Conservation (phyloP, 2,329 filamentous ascomycete species). For the Nigrospora osmanthi region DNA sequence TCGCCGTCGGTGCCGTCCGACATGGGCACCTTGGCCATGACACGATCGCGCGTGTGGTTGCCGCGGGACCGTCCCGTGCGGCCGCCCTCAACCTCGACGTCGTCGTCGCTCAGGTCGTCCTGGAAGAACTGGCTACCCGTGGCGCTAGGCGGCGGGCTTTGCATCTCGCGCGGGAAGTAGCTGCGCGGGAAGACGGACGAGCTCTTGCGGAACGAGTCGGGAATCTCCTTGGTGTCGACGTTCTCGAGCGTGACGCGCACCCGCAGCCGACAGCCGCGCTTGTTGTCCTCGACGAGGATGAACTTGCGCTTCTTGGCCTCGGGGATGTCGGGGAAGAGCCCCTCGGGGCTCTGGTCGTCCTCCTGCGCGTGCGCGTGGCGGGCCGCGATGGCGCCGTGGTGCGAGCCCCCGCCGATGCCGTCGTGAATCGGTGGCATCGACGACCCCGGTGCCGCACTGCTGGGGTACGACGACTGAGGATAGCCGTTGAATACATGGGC, state of each 20-base stretch:
- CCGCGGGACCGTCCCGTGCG: conserved; percentile 25
- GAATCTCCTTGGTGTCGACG: conserved; percentile 91
- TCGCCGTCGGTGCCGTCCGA: conserved; percentile 65
- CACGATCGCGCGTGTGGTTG: conserved; percentile 22
- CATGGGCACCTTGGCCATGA: conserved; percentile 54
- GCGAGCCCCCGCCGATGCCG: conserved; percentile 27
- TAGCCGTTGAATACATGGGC: conserved; percentile 28
- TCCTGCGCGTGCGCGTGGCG: conserved; percentile 23
- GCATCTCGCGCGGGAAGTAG: conserved; percentile 92
- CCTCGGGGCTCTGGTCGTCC: conserved; percentile 52
- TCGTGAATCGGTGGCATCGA: conserved; percentile 26
- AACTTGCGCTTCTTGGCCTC: conserved; percentile 93
- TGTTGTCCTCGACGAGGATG: conserved; percentile 86
- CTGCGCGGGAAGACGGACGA: conserved; percentile 87
- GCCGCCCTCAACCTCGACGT: conserved; percentile 48
- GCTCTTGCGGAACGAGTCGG: conserved; percentile 85
- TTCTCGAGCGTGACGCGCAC: conserved; percentile 90
- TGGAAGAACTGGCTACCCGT: conserved; percentile 69
- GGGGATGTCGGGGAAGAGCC: conserved; percentile 80
- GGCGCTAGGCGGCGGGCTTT: conserved; percentile 69
- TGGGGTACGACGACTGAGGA: conserved; percentile 22
- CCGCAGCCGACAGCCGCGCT: conserved; percentile 71
- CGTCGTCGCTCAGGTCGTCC: conserved; percentile 50
- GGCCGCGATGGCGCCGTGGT: conserved; percentile 20
- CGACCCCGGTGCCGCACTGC: conserved; percentile 31